phyloP scores from a whole-genome alignment of 2,329 filamentous ascomycete genomes.

The Ampelomyces quisqualis region DNA sequence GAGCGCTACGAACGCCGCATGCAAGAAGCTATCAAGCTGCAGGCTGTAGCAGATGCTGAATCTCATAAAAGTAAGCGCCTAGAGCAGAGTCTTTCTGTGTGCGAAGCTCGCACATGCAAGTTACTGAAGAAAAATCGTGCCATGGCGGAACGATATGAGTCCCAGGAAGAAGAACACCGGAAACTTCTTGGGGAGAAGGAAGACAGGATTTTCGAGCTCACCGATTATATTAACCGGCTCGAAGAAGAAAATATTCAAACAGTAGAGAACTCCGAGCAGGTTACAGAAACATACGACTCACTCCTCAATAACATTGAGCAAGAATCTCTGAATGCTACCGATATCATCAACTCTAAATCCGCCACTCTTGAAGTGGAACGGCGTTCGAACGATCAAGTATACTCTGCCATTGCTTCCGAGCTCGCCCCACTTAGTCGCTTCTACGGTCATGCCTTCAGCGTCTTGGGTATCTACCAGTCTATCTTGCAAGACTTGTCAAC shows the following conservation, averaged over 20 bases:
- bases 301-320: constrained; percentile 13
- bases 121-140: no score
- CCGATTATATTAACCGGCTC: background rate
- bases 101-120: constrained; percentile 6
- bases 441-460: constrained; percentile 4
- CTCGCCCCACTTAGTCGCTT: constrained; percentile 14
- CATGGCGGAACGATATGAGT: no score
- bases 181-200: constrained; percentile 4
- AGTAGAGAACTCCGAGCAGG: constrained; percentile 4
- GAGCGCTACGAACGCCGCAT: constrained; percentile 16
- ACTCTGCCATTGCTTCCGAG: constrained; percentile 12
- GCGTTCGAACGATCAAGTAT: constrained; percentile 5
- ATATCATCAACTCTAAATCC: constrained; percentile 2
- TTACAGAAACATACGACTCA: constrained; percentile 6
- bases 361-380: background rate
- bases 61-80: constrained; percentile 12
- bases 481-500: constrained; percentile 9
- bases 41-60: constrained; percentile 3
- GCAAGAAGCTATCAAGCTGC: constrained; percentile 2
- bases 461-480: constrained; percentile 11
- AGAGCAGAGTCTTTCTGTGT: constrained; percentile 9
- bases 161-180: constrained; percentile 6
- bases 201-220: constrained; percentile 3
- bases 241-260: constrained; percentile 1
- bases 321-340: background rate